These are phyloP conservation scores for Fusarium pseudonygamai DNA, from an alignment of 2,329 filamentous ascomycete species.

Conservation along the genomic window DNA sequence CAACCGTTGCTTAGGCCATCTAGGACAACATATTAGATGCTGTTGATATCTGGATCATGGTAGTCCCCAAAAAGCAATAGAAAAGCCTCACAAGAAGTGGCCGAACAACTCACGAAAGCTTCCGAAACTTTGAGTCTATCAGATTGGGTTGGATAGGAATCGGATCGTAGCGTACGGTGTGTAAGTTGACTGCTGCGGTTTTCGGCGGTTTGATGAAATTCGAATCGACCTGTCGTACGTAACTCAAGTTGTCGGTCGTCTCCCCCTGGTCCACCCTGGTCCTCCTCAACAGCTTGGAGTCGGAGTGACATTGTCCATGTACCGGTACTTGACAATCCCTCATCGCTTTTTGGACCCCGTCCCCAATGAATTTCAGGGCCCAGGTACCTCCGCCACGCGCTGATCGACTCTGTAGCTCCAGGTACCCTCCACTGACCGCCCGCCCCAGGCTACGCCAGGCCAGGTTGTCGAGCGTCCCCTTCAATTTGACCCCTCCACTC, in stretches of 20 bases:
- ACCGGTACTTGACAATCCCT: constrained; percentile 35
- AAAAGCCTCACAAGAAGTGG: constrained; percentile 2
- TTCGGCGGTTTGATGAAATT: constrained; percentile 33
- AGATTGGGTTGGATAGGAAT: neutral
- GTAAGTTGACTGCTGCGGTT: constrained; percentile 31
- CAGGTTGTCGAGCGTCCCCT: constrained; percentile 16
- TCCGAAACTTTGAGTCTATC: constrained; percentile 1
- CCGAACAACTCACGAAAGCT: constrained; percentile 17
- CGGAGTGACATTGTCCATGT: constrained; percentile 23
- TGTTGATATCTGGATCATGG: neutral
- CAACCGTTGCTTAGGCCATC: constrained; percentile 4
- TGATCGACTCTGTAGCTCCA: constrained; percentile 15
- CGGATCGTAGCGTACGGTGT: constrained; percentile 9
- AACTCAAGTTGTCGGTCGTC: constrained; percentile 24
- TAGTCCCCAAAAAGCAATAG: constrained; percentile 10
- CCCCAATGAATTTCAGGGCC: constrained; percentile 37
- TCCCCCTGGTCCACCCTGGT: constrained; percentile 38
- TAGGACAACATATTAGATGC: constrained; percentile 1
- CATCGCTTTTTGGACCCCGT: constrained; percentile 39
- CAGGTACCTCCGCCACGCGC: constrained; percentile 31
- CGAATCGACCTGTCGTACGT: constrained; percentile 36
- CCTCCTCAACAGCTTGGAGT: constrained; percentile 43
- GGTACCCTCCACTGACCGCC: constrained; percentile 35
- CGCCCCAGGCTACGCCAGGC: constrained; percentile 10
- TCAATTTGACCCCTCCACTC: constrained; percentile 38